Evolutionary conservation across 1,284 basidiomycete species (phyloP).

Genomic region (Nidula niveotomentosa): DNA sequence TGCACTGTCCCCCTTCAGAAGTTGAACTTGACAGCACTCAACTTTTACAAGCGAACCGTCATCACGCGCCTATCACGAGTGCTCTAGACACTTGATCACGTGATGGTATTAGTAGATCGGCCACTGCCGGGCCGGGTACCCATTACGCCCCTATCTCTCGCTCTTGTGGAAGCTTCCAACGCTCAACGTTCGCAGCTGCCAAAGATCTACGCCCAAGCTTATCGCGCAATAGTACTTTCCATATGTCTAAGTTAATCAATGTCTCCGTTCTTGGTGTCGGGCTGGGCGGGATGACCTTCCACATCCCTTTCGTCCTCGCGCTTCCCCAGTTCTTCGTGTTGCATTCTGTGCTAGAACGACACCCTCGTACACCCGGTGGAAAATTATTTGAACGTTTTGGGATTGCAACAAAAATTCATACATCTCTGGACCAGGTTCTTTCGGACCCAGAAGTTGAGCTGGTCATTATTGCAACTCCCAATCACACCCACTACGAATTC

Average conservation of each 20-base stretch:
- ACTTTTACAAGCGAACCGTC: too few relatives aligned
- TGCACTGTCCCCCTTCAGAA: too few relatives aligned
- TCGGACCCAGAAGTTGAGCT: slow-evolving; percentile 63
- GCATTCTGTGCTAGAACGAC: slow-evolving; percentile 62
- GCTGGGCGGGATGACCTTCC: slow-evolving; percentile 75
- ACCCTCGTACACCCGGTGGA: slow-evolving; percentile 56
- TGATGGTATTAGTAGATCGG: too few relatives aligned
- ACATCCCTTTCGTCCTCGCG: slow-evolving; percentile 76
- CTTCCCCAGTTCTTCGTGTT: slow-evolving; percentile 75
- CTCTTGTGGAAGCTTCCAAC: too few relatives aligned
- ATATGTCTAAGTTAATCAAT: slow-evolving; percentile 35
- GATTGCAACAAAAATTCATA: slow-evolving; percentile 54
- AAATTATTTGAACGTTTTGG: slow-evolving; percentile 66
- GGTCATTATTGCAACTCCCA: slow-evolving; percentile 79
- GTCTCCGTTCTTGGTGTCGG: slow-evolving; percentile 78
- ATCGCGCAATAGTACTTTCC: too few relatives aligned
- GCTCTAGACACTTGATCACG: too few relatives aligned
- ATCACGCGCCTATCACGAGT: too few relatives aligned
- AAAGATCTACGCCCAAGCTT: too few relatives aligned
- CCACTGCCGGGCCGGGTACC: too few relatives aligned
- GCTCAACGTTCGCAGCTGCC: too few relatives aligned
- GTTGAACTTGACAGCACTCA: too few relatives aligned
- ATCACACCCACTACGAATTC: slow-evolving; percentile 75
- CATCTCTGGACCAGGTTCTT: slow-evolving; percentile 54
- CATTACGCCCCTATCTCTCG: too few relatives aligned